Evolutionary conservation across 768 basidiomycete genomes (phyloP).

Genomic region (Punctularia strigosozonata): DNA sequence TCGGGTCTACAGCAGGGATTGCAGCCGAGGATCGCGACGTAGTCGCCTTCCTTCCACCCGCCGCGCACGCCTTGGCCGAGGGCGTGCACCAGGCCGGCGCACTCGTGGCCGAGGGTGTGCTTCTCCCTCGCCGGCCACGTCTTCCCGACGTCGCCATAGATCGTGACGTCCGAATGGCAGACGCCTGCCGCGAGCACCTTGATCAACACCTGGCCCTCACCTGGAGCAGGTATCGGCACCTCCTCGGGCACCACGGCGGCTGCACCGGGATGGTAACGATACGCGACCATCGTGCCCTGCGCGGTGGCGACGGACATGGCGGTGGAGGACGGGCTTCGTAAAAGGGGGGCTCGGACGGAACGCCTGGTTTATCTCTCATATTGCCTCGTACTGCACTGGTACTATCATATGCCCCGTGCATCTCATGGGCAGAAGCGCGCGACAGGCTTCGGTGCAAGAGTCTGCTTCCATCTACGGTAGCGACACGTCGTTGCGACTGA

Average conservation of each 20-base stretch:
- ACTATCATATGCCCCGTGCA: no score
- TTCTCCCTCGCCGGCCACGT: background rate
- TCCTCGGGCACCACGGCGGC: background rate
- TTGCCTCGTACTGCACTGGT: no score
- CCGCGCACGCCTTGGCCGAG: background rate
- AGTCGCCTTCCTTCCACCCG: slow-evolving; percentile 7
- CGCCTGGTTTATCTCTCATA: no score
- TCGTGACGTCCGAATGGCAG: background rate
- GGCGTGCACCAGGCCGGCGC: background rate
- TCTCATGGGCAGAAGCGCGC: no score
- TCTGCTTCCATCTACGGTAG: no score
- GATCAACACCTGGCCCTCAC: background rate
- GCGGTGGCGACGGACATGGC: background rate
- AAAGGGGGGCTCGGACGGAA: no score
- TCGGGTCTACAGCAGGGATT: slow-evolving; percentile 8
- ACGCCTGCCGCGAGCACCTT: background rate
- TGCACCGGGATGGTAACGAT: background rate
- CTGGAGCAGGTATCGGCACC: background rate
- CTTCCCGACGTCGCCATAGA: background rate
- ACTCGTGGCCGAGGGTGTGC: background rate
- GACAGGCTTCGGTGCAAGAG: no score
- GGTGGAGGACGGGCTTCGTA: background rate
- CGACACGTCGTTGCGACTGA: no score
- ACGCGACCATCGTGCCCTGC: background rate
- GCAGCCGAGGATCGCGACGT: slow-evolving; percentile 9